A percentile compares a stretch with the other conserved stretches of the same genome.
Conservation (phyloP, 306 rosid genomes). For the Acacia crassicarpa region DNA sequence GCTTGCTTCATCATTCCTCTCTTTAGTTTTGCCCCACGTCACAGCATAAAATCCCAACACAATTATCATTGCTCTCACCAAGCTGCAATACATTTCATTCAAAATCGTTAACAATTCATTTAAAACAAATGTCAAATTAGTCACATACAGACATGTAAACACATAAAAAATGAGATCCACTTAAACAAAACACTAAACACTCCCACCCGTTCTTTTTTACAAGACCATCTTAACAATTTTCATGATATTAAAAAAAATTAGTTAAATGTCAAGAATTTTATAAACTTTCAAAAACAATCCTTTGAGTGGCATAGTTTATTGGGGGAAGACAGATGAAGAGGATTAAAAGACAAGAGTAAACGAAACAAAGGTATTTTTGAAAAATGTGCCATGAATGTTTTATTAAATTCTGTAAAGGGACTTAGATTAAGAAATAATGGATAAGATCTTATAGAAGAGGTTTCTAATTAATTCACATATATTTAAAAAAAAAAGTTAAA, state of each 20-base stretch:
- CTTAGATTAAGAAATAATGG: neutral
- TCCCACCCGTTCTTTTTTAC: neutral
- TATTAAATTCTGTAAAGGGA: neutral
- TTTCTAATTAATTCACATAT: too few relatives aligned
- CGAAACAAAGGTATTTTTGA: neutral
- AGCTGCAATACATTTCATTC: conserved; percentile 26
- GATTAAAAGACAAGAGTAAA: neutral
- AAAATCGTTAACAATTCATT: neutral
- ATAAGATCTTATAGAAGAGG: too few relatives aligned
- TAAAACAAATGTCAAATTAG: neutral
- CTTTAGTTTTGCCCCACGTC: conserved; percentile 54
- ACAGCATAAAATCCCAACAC: conserved; percentile 51
- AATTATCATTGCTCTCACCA: conserved; percentile 53
- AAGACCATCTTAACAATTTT: neutral
- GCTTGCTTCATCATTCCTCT: neutral
- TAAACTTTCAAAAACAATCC: neutral
- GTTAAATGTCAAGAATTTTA: neutral
- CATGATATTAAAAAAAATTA: neutral
- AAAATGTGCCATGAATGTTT: neutral
- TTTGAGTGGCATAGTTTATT: neutral
- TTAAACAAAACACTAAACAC: neutral
- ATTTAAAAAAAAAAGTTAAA: too few relatives aligned
- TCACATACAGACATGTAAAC: neutral
- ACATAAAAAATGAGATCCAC: neutral
- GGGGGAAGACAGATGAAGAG: neutral